Evolutionary conservation across 2,329 filamentous ascomycete genomes (phyloP).

Genomic region (Sclerotinia spermophila): DNA sequence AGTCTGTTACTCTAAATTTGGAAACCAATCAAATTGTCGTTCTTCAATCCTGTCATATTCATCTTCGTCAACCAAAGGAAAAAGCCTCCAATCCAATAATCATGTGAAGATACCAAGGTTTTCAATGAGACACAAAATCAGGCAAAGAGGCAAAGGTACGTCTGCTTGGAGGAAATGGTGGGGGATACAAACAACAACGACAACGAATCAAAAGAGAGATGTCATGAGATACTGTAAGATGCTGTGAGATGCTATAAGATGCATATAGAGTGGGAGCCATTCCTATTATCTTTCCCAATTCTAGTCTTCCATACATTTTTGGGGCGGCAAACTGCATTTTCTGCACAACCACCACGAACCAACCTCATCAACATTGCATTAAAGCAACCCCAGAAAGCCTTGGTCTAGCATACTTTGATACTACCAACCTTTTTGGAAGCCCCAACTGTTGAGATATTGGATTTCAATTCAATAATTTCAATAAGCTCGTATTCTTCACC

Average conservation of each 20-base stretch:
- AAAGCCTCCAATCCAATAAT: neutral
- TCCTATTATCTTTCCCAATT: neutral
- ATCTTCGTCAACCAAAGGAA: neutral
- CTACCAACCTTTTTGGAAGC: neutral
- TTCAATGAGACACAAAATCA: neutral
- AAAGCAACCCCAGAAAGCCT: neutral
- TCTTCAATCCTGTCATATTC: neutral
- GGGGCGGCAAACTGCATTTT: neutral
- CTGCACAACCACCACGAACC: neutral
- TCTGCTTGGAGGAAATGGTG: neutral
- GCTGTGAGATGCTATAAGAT: neutral
- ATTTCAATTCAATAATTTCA: neutral
- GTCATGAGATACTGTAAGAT: neutral
- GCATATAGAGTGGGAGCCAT: neutral
- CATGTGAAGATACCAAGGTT: neutral
- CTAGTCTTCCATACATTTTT: neutral
- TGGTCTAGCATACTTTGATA: conserved; percentile 1
- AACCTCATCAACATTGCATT: neutral
- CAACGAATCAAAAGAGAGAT: neutral
- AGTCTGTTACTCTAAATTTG: neutral
- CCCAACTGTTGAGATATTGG: neutral
- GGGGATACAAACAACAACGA: neutral
- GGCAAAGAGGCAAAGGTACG: neutral
- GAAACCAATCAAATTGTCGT: neutral
- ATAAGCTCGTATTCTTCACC: conserved; percentile 6